Percentiles rank a stretch among this genome's conserved stretches.
phyloP scores from a whole-genome alignment of 2,329 filamentous ascomycete species.

The Lachnellula arida region DNA sequence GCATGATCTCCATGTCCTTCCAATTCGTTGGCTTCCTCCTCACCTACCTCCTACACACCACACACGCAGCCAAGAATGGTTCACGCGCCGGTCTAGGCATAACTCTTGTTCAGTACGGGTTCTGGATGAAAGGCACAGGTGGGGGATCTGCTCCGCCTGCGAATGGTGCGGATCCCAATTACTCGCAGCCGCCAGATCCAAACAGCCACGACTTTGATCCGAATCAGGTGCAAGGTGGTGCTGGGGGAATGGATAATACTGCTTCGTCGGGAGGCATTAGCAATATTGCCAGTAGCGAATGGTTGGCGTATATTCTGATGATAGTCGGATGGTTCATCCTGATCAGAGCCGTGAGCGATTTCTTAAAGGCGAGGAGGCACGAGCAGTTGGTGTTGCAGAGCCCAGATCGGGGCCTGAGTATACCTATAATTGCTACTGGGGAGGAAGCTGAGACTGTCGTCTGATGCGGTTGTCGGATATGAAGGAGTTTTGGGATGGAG shows the following conservation, averaged over 20 bases:
- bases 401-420: constrained; percentile 78
- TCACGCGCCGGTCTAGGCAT: constrained; percentile 91
- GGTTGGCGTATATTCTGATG: constrained; percentile 91
- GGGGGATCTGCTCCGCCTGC: constrained; percentile 37
- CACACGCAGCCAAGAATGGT: constrained; percentile 96
- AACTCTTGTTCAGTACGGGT: constrained; percentile 93
- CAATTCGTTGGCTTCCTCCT: constrained; percentile 95
- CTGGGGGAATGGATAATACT: constrained; percentile 34
- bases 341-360: constrained; percentile 90
- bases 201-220: constrained; percentile 88
- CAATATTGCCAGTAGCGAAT: constrained; percentile 71
- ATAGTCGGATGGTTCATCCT: constrained; percentile 97
- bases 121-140: constrained; percentile 75
- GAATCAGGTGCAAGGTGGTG: constrained; percentile 50
- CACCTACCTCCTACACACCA: constrained; percentile 96
- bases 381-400: constrained; percentile 92
- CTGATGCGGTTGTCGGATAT: constrained; percentile 36
- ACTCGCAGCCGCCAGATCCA: constrained; percentile 73
- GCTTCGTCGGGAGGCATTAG: constrained; percentile 40
- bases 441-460: constrained; percentile 76
- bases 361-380: constrained; percentile 79
- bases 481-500: neutral
- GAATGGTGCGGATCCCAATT: constrained; percentile 46
- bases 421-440: constrained; percentile 81
- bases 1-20: constrained; percentile 96